These are phyloP conservation scores for Camelina neglecta DNA, from an alignment of 345 rosid species.

Conservation along the genomic window DNA sequence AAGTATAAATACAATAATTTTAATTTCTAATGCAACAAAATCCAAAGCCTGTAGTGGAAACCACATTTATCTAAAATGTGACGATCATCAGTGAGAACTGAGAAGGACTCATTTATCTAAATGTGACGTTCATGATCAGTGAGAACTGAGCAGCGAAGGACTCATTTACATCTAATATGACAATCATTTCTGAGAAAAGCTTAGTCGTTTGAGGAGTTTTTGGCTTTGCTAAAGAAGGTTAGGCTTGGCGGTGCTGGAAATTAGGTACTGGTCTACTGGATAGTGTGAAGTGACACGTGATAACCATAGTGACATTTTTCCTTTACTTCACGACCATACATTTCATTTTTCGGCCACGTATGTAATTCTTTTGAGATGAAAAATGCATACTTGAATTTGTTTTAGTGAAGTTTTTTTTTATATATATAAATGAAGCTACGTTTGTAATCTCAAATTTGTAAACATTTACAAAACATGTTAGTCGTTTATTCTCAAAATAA, in stretches of 20 bases:
- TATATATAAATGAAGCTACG: not conserved
- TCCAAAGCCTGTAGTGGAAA: not conserved
- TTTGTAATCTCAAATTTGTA: not conserved
- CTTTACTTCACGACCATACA: slow-evolving; percentile 20
- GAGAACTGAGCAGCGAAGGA: too few relatives aligned
- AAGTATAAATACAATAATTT: slow-evolving; percentile 5
- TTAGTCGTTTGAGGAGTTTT: not conserved
- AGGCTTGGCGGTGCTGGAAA: slow-evolving; percentile 18
- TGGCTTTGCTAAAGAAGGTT: slow-evolving; percentile 16
- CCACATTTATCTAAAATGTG: not conserved
- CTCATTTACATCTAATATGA: too few relatives aligned
- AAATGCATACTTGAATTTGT: not conserved
- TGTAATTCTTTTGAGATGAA: not conserved
- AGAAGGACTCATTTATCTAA: too few relatives aligned
- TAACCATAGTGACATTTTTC: slow-evolving; percentile 3
- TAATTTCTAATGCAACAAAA: slow-evolving; percentile 11
- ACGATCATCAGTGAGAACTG: not conserved
- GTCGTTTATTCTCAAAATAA: not conserved
- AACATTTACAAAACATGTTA: not conserved
- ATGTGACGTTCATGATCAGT: too few relatives aligned
- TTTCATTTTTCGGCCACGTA: not conserved
- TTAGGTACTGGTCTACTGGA: slow-evolving; percentile 26
- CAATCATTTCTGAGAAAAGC: too few relatives aligned
- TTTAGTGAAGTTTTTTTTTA: too few relatives aligned
- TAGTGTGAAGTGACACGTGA: slow-evolving; percentile 18